Percentiles rank a stretch among this genome's conserved stretches.
Evolutionary conservation across 148 eudicot species (phyloP).

Genomic region (Amaranthus hypochondriacus): DNA sequence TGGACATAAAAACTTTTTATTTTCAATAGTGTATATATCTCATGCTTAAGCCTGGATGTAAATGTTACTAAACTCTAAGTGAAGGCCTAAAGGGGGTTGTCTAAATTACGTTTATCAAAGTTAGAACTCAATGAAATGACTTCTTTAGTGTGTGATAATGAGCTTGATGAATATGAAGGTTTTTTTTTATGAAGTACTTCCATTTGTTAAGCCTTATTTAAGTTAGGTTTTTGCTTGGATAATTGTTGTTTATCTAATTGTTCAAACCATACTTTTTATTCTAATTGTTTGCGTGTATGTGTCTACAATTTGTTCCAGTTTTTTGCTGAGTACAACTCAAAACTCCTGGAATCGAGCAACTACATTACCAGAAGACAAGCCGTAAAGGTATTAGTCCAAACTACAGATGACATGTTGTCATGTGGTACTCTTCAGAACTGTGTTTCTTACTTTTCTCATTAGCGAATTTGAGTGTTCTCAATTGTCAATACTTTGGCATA

Average conservation of each 20-base stretch:
- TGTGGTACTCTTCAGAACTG: too few relatives aligned
- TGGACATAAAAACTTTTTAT: too few relatives aligned
- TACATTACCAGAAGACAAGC: slow-evolving; percentile 91
- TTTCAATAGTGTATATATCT: background rate
- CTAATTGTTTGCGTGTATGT: slow-evolving; percentile 1
- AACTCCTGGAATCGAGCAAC: slow-evolving; percentile 81
- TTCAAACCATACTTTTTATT: background rate
- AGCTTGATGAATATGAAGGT: background rate
- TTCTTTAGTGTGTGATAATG: background rate
- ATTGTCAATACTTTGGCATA: background rate
- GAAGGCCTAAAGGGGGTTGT: background rate
- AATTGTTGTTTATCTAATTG: background rate
- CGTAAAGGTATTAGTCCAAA: slow-evolving; percentile 47
- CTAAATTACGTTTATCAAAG: background rate
- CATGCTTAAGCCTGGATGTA: background rate
- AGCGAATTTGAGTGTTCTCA: background rate
- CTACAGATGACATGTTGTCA: background rate
- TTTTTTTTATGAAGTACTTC: background rate
- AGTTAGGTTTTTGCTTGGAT: background rate
- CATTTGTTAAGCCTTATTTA: background rate
- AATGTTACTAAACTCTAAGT: background rate
- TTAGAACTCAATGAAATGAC: background rate
- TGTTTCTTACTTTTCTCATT: too few relatives aligned
- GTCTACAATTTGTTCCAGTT: slow-evolving; percentile 21
- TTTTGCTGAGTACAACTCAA: slow-evolving; percentile 66